Base-by-base conservation (phyloP, 768 basidiomycete species). In the Mycena sanguinolenta region DNA sequence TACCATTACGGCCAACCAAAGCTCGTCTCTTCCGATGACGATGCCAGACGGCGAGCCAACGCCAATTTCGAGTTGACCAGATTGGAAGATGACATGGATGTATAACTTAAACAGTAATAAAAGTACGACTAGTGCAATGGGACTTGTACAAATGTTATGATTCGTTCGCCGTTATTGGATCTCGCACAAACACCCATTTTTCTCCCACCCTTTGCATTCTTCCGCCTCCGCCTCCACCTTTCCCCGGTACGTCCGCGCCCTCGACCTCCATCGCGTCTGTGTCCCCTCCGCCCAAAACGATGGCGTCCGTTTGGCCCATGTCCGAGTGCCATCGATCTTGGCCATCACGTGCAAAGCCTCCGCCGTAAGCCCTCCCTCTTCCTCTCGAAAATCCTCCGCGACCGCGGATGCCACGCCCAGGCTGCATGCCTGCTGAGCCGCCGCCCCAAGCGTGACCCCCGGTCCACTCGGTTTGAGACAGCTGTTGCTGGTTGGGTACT, bases 161-260 rank as follows among this genome's bases (percentile, higher is more conserved):
- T 75, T 76, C 73, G 74, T 78, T 78, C 71, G n/a, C n/a, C n/a
- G 74, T 74, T 69, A 74, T 74, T 66, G 75, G 69, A 67, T 84
- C 85, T 72, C 84, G 87, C 72, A 90, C 88, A 80, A 92, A 93
- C 61, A 90, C 80, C 93, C 92, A 93, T 75, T 86, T 89, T 79
- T 90, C 93, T 49, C 89, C 91, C 25, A 93, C 82, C 73, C 84
- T 87, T 80, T 90, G 88, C 92, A 94, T 94, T 67, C 86, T 82
- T 34, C 88, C 87, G 10, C 87, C 86, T 36, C 79, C 77, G 30
- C 72, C 49, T 25, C 12, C 77, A 25, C 72, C 75, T 32, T 71
- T 67, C 70, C 68, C 71, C 58, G 73, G 63, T 46, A 60, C 44
- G 17, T 59, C 53, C 55, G 63, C 53, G 25, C 23, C 39, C 27